These are phyloP conservation scores for Colletotrichum caudatum DNA, from an alignment of 2,329 filamentous ascomycete genomes.

Conservation along the genomic window DNA sequence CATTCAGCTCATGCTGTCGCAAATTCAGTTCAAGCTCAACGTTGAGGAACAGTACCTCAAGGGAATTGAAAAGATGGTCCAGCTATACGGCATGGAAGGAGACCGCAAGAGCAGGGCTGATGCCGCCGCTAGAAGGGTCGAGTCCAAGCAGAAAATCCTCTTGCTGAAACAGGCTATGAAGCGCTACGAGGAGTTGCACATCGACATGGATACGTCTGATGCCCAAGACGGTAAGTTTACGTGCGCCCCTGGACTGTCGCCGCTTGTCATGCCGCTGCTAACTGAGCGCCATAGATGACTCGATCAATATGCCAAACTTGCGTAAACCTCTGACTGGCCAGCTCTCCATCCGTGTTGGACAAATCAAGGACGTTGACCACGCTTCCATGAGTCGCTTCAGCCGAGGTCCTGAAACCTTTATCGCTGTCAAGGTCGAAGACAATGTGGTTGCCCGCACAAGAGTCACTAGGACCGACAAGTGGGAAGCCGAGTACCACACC, in stretches of 20 bases:
- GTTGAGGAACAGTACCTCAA: constrained; percentile 99
- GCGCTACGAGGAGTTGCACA: constrained; percentile 96
- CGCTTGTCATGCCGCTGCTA: constrained; percentile 42
- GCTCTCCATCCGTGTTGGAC: constrained; percentile 85
- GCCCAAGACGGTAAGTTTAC: constrained; percentile 78
- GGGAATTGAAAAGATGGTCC: constrained; percentile 99
- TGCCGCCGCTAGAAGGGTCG: constrained; percentile 87
- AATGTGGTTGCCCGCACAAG: constrained; percentile 89
- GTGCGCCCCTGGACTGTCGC: constrained; percentile 11
- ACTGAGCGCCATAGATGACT: constrained; percentile 77
- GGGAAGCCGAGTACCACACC: constrained; percentile 91
- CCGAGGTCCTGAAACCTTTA: constrained; percentile 92
- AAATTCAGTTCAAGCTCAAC: constrained; percentile 98
- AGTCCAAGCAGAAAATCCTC: constrained; percentile 98
- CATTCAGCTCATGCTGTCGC: constrained; percentile 98
- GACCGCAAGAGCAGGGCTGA: constrained; percentile 96
- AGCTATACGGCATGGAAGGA: constrained; percentile 96
- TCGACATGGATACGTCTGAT: constrained; percentile 87
- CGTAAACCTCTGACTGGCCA: constrained; percentile 96
- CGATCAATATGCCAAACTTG: constrained; percentile 93
- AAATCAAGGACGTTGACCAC: constrained; percentile 95
- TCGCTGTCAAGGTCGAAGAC: constrained; percentile 97
- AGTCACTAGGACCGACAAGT: constrained; percentile 86
- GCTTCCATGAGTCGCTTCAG: constrained; percentile 86
- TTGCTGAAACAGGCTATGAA: constrained; percentile 95